These are phyloP conservation scores for Zygnema circumcarinatum DNA, from an alignment of 139 green algal species.

Conservation along the genomic window DNA sequence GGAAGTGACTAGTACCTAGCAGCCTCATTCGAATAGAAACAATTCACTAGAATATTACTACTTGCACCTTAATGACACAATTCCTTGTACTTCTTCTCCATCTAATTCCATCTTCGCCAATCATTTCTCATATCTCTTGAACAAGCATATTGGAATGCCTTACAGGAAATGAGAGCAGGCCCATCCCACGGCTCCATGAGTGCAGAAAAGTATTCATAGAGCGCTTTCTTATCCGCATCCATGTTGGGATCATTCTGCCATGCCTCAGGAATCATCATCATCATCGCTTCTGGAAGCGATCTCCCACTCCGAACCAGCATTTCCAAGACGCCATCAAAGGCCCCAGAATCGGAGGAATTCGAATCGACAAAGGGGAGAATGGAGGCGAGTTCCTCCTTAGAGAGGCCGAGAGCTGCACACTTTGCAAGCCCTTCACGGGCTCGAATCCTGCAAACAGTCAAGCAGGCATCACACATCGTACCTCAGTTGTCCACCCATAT, in stretches of 20 bases:
- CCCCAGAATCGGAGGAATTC: constrained; percentile 82
- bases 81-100: no score
- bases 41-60: no score
- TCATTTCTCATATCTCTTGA: no score
- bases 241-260: constrained; percentile 68
- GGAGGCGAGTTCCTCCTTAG: constrained; percentile 73
- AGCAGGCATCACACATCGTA: no score
- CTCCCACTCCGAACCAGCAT: constrained; percentile 81
- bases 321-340: constrained; percentile 91
- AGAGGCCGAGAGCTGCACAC: constrained; percentile 70
- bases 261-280: constrained; percentile 97
- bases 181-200: constrained; percentile 98
- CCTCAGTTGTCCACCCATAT: not conserved
- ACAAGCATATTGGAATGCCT: no score
- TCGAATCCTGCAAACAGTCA: constrained; percentile 87
- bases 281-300: constrained; percentile 88
- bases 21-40: no score
- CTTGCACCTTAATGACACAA: no score
- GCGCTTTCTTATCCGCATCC: constrained; percentile 77
- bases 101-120: no score
- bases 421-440: constrained; percentile 88
- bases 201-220: constrained; percentile 90
- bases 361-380: constrained; percentile 86
- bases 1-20: no score
- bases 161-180: constrained; percentile 86